Conservation (phyloP, 169 alveolate genomes). For the Plasmodium billcollinsi region DNA sequence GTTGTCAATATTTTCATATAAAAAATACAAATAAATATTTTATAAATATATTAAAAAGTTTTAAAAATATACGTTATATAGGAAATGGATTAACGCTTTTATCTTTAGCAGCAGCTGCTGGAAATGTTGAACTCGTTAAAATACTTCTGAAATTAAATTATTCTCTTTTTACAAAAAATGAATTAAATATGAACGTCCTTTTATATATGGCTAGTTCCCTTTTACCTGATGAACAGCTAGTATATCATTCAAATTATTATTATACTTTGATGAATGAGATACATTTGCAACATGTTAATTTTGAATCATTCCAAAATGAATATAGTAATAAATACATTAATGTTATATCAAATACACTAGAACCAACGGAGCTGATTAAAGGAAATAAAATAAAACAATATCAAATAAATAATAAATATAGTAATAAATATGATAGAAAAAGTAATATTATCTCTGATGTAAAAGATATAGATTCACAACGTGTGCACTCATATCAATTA, state of each 20-base stretch:
- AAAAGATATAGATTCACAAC: not conserved
- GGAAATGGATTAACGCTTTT: conserved; percentile 83
- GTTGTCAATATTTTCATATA: conserved; percentile 40
- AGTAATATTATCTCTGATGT: no score
- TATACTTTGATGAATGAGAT: conserved; percentile 51
- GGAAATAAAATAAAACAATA: not conserved
- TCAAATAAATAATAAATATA: not conserved
- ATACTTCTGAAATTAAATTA: conserved; percentile 62
- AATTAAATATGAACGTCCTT: conserved; percentile 57
- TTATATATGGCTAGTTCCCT: conserved; percentile 67
- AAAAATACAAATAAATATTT: conserved; percentile 5
- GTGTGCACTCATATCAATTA: not conserved
- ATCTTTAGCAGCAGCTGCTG: conserved; percentile 81
- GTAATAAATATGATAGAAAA: not conserved
- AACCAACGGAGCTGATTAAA: not conserved
- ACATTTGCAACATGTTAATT: conserved; percentile 11
- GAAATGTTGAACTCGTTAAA: conserved; percentile 78
- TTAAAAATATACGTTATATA: conserved; percentile 76
- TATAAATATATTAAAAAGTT: conserved; percentile 34
- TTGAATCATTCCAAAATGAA: conserved; percentile 12
- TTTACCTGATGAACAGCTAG: conserved; percentile 34
- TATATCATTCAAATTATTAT: conserved; percentile 22
- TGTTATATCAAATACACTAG: not conserved
- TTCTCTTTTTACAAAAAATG: conserved; percentile 35
- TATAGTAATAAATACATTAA: not conserved